Evolutionary conservation across 371 early-diverging fungal species (phyloP), one percentile per base, ranked within the genome.

Genomic region (Mucor piriformis): DNA sequence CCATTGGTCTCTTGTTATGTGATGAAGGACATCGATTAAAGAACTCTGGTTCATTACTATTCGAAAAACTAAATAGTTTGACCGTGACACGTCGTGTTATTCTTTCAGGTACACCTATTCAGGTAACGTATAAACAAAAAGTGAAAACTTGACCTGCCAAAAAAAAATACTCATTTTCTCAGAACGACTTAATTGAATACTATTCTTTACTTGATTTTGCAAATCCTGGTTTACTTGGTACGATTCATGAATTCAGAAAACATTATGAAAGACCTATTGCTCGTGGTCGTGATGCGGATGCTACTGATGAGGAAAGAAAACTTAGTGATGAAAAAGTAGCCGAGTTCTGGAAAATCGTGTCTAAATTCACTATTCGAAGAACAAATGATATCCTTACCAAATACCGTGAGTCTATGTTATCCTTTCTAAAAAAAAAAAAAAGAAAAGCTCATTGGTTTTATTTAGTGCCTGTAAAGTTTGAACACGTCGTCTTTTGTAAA

Each of bases 21-120:
- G 99, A 98, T 69, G 99, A 98, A 83, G 99, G 98, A 0, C 99
- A 99, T 79, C 85, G 98, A 16, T 72, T 99, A 38, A 99, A 99
- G 73, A 99, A 99, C 69, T 79, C 90, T 34, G 91, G 83, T 10
- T 94, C 94, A 10, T 84, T 89, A 61, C 89, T 96, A 0, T 98
- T 95, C 67, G 83, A 88, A 59, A 90, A 94, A 10, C 67, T 98
- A 29, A 94, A 95, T 60, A 81, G 76, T 32, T 72, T 97, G 54
- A 87, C 91, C 57, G 94, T 95, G 1, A 86, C 89, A 63, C 79
- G 94, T 11, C 83, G 97, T 51, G 93, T 97, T 6, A 95, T 97
- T 65, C 73, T 99, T 13, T 94, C 98, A 0, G 99, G 99, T 6
- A 99, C 99, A 6, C 99, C 99, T 0, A 95, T 99, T 48, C 99